Percentiles rank a stretch among this genome's conserved stretches.
These are phyloP conservation scores for Lactifluus pinguis DNA, from an alignment of 768 basidiomycete species.

Conservation along the genomic window DNA sequence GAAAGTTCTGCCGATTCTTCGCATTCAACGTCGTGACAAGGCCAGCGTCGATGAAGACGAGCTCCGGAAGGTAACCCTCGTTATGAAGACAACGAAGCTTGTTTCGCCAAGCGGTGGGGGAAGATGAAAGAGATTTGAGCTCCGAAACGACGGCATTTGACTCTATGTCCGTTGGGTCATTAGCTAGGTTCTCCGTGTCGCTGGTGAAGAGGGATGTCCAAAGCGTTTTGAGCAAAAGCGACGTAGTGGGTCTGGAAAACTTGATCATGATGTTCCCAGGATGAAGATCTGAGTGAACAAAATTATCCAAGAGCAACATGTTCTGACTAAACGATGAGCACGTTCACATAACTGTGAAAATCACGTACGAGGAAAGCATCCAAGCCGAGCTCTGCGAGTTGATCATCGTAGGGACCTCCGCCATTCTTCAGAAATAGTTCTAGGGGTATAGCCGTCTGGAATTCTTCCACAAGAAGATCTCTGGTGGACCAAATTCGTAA, in stretches of 20 bases:
- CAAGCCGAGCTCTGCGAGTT: slow-evolving; percentile 84
- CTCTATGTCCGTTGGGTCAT: slow-evolving; percentile 14
- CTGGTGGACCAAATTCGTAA: slow-evolving; percentile 71
- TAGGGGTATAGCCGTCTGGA: slow-evolving; percentile 83
- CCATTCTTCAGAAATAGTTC: slow-evolving; percentile 83
- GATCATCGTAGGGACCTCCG: slow-evolving; percentile 83
- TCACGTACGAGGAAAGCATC: slow-evolving; percentile 84
- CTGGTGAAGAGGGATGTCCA: slow-evolving; percentile 43
- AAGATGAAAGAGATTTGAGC: slow-evolving; percentile 52
- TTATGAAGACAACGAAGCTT: slow-evolving; percentile 53
- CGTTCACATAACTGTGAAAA: background rate
- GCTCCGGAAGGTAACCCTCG: slow-evolving; percentile 82
- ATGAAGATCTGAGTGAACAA: slow-evolving; percentile 87
- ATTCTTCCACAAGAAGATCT: slow-evolving; percentile 87
- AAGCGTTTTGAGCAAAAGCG: slow-evolving; percentile 52
- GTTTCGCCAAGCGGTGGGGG: slow-evolving; percentile 57
- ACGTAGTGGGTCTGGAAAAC: slow-evolving; percentile 77
- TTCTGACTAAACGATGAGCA: slow-evolving; percentile 44
- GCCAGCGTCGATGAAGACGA: slow-evolving; percentile 95
- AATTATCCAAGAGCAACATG: slow-evolving; percentile 97
- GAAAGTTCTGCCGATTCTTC: slow-evolving; percentile 82
- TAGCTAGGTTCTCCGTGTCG: slow-evolving; percentile 17
- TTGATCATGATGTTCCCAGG: slow-evolving; percentile 98
- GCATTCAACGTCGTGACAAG: slow-evolving; percentile 82
- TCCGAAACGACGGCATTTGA: slow-evolving; percentile 50